phyloP scores from a whole-genome alignment of 345 rosid species.

The thale cress (Arabidopsis thaliana) region TAIR10.1 NC_003070.9:26831001-26831500 shows the following conservation, averaged over 20 bases:
- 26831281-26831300: conserved; percentile 64
- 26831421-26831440: conserved; percentile 87
- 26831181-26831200: conserved; percentile 75
- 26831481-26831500: conserved; percentile 78
- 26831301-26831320: conserved; percentile 52
- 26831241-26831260: conserved; percentile 71
- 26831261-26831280: conserved; percentile 85
- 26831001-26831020: conserved; percentile 67
- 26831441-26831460: conserved; percentile 54
- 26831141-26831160: conserved; percentile 68
- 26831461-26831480: conserved; percentile 78
- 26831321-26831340: conserved; percentile 70
- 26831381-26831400: conserved; percentile 75
- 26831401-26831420: conserved; percentile 78
- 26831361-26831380: conserved; percentile 67
- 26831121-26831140: conserved; percentile 63
- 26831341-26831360: conserved; percentile 71
- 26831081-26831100: conserved; percentile 80
- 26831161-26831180: conserved; percentile 60
- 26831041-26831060: conserved; percentile 66
- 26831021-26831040: conserved; percentile 55
- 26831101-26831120: conserved; percentile 66
- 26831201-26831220: conserved; percentile 82
- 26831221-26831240: conserved; percentile 76
- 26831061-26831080: conserved; percentile 80